Conservation (phyloP, 2,329 filamentous ascomycete genomes). For the Aureobasidium sp. region DNA sequence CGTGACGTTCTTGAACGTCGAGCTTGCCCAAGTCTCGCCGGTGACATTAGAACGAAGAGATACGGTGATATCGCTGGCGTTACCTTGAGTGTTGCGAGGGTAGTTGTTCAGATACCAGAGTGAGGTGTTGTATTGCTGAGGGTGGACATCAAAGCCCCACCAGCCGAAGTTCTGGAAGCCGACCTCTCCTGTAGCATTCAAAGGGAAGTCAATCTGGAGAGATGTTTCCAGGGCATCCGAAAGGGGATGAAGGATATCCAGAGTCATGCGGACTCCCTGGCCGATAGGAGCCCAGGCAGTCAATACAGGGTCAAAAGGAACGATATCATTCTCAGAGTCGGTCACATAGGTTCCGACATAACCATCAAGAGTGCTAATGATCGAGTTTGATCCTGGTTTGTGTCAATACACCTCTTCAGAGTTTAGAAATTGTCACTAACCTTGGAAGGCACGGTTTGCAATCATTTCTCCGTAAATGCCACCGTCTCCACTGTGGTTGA, state of each 20-base stretch:
- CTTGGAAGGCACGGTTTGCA: constrained; percentile 64
- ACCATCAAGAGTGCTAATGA: constrained; percentile 19
- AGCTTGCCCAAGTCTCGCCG: constrained; percentile 36
- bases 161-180: constrained; percentile 46
- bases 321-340: constrained; percentile 24
- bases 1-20: constrained; percentile 21
- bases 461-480: constrained; percentile 67
- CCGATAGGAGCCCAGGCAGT: constrained; percentile 30
- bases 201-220: constrained; percentile 34
- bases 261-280: constrained; percentile 27
- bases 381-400: constrained; percentile 21
- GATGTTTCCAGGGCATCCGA: constrained; percentile 40
- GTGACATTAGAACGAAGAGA: constrained; percentile 36
- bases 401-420: neutral
- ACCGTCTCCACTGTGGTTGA: constrained; percentile 59
- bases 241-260: constrained; percentile 38
- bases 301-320: constrained; percentile 27
- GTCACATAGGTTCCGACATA: constrained; percentile 24
- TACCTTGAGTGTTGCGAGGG: constrained; percentile 27
- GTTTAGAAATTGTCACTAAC: constrained; percentile 16
- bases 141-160: constrained; percentile 46
- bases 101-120: constrained; percentile 41
- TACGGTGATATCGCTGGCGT: constrained; percentile 35
- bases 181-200: constrained; percentile 34
- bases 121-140: constrained; percentile 44